Base-by-base conservation (phyloP, 106 monocot species). In the Dendrobium officinale region DNA sequence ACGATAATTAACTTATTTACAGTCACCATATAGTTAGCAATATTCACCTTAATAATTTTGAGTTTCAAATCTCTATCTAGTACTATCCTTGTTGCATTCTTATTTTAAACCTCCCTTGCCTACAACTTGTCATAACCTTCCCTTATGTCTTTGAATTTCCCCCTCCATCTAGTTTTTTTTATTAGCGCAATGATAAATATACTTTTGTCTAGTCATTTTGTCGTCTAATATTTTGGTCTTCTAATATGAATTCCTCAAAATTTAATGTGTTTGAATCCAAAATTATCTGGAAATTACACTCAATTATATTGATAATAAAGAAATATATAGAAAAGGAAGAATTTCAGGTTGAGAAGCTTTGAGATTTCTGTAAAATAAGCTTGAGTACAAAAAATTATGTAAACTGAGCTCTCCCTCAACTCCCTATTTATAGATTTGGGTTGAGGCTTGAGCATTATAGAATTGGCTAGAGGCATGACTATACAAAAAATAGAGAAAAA, bases 11-110 rank as follows among this genome's bases (percentile, higher is more conserved):
- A 4, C 22, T 4, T 61, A 5, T 20, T 61, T 22, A 22, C 55
- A 55, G 1, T 19, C 3, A 16, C 51, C 61, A 61, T 61, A 22
- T 61, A 2, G 8, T 20, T 1, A 6, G n/a, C n/a, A n/a, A 61
- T 61, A 61, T 61, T 61, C 61, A 61, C n/a, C n/a, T 61, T 61
- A 61, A n/a, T 61, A 61, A 4, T 61, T 61, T 20, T 61, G n/a
- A n/a, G 61, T 61, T 61, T 61, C n/a, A 22, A 61, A 22, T 61
- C 4, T 61, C 61, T 61, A 61, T 61, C 22, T 61, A 61, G n/a
- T 2, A 61, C 61, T 61, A 61, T 22, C 5, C n/a, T 5, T 1
- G 8, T 2, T 13, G 13, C 9, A 51, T 51, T 15, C 10, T 13
- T 51, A 13, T 51, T 51, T 47, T 51, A 13, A 51, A 13, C 51